Evolutionary conservation across 495 filamentous ascomycete species (phyloP).

Genomic region (Neurospora sp.): DNA sequence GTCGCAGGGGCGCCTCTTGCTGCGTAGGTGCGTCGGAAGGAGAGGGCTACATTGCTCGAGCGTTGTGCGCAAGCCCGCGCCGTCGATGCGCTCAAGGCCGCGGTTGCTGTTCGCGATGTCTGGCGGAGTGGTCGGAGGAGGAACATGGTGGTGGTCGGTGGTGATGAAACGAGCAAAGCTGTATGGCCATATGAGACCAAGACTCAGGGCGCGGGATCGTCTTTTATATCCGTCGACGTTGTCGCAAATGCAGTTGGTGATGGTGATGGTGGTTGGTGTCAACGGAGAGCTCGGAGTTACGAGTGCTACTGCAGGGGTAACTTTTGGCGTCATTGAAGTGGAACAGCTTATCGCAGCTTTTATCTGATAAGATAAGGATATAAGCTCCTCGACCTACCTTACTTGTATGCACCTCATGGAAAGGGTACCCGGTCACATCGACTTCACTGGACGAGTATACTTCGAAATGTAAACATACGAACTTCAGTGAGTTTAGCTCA

Average conservation of each 20-base stretch:
- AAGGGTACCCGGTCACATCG: neutral
- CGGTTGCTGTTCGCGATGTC: neutral
- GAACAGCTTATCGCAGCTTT: neutral
- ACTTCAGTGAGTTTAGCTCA: neutral
- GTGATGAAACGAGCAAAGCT: neutral
- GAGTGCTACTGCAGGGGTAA: neutral
- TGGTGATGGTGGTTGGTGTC: neutral
- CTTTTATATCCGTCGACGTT: neutral
- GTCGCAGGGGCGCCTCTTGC: conserved; percentile 1
- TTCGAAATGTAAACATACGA: neutral
- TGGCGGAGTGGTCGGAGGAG: neutral
- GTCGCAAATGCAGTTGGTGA: neutral
- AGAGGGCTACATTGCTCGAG: neutral
- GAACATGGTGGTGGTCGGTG: neutral
- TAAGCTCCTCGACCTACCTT: neutral
- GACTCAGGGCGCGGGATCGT: neutral
- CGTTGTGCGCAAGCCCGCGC: neutral
- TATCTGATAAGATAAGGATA: neutral
- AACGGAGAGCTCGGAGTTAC: neutral
- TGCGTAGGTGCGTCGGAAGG: neutral
- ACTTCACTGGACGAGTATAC: neutral
- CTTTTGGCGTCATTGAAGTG: neutral
- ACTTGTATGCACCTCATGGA: neutral
- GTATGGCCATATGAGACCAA: neutral
- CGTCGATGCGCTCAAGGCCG: neutral